phyloP scores from a whole-genome alignment of 78 protist species.

The Anaeramoeba flamelloides region DNA sequence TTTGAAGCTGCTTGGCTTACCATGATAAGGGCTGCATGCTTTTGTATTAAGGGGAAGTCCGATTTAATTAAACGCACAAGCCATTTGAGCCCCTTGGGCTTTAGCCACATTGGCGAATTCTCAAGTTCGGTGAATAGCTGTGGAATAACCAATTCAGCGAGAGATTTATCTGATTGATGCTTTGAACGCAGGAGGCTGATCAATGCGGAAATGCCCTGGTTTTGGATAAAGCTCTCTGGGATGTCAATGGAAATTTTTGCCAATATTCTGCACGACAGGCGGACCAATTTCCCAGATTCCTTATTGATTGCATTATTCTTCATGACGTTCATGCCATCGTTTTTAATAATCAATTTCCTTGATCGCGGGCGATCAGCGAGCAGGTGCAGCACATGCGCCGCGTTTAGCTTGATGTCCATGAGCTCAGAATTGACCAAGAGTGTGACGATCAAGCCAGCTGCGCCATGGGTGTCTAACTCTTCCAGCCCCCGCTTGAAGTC shows the following conservation, averaged over 20 bases:
- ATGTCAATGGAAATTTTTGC: neutral
- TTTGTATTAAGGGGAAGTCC: neutral
- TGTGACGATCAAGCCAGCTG: neutral
- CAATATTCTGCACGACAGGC: neutral
- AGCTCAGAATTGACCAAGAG: neutral
- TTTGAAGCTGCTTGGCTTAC: neutral
- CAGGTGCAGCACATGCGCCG: neutral
- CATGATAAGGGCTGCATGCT: neutral
- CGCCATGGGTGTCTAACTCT: neutral
- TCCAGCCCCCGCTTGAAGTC: neutral
- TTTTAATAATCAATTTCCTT: neutral
- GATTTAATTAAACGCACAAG: neutral
- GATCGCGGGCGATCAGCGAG: neutral
- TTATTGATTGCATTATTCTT: neutral
- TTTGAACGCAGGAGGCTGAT: neutral
- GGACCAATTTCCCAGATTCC: neutral
- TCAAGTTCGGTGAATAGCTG: neutral
- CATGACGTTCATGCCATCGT: neutral
- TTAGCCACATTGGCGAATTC: neutral
- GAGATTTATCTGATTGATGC: neutral
- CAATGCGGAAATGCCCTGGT: neutral
- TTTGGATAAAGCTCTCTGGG: neutral
- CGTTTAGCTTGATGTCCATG: neutral
- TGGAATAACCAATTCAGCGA: neutral
- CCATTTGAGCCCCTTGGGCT: neutral